Evolutionary conservation across 768 basidiomycete genomes (phyloP).

Genomic region (Russula griseocarnosa): DNA sequence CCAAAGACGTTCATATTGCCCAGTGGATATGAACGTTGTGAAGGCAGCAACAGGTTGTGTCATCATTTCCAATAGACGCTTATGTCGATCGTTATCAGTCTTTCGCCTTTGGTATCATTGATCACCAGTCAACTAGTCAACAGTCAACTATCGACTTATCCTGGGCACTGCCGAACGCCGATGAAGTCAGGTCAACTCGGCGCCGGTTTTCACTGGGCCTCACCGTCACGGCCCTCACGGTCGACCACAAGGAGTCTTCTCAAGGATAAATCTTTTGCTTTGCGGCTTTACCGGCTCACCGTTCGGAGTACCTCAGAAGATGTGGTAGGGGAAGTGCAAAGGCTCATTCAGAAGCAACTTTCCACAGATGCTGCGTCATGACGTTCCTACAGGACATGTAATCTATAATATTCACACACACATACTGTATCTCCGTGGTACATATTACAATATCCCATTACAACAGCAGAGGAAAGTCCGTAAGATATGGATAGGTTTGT

Average conservation of each 20-base stretch:
- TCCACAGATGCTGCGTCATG: slow-evolving; percentile 32
- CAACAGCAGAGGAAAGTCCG: not conserved
- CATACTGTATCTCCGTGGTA: slow-evolving; percentile 22
- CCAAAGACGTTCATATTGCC: too few species aligned
- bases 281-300: slow-evolving; percentile 85
- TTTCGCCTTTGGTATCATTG: too few species aligned
- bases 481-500: not conserved
- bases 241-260: not conserved
- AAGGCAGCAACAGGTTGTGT: too few species aligned
- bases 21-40: too few species aligned
- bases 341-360: slow-evolving; percentile 43
- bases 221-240: too few species aligned
- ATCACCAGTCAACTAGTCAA: too few species aligned
- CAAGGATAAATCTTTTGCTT: not conserved
- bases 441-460: slow-evolving; percentile 24
- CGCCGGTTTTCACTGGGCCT: too few species aligned
- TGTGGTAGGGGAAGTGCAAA: slow-evolving; percentile 70
- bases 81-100: too few species aligned
- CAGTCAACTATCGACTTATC: too few species aligned
- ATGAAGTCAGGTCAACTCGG: too few species aligned
- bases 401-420: slow-evolving; percentile 22
- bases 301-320: slow-evolving; percentile 93
- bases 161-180: too few species aligned
- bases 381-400: slow-evolving; percentile 8
- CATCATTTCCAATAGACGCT: too few species aligned